Conservation (phyloP, 495 filamentous ascomycete genomes). For the Aspergillus steynii region DNA sequence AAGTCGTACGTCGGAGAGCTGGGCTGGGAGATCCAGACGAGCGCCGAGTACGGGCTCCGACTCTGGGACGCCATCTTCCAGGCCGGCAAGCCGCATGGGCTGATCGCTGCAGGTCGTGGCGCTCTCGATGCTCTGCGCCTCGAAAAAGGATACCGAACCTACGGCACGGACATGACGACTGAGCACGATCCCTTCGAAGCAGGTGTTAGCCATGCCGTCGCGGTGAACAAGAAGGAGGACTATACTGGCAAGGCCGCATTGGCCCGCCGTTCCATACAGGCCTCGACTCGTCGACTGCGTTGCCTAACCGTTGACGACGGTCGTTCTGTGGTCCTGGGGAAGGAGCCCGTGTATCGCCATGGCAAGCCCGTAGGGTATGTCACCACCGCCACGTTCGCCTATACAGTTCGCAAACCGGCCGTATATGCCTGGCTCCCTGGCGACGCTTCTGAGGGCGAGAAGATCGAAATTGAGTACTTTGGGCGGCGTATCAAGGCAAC, state of each 20-base stretch:
- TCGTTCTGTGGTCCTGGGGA: constrained; percentile 47
- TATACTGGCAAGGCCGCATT: constrained; percentile 43
- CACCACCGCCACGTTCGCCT: constrained; percentile 50
- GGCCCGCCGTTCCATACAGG: constrained; percentile 22
- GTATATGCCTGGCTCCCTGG: constrained; percentile 49
- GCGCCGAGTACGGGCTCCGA: constrained; percentile 44
- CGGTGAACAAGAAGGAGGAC: constrained; percentile 34
- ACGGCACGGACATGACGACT: constrained; percentile 46
- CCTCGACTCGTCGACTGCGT: constrained; percentile 32
- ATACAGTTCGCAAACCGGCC: constrained; percentile 43
- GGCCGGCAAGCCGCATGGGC: constrained; percentile 46
- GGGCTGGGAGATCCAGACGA: constrained; percentile 53
- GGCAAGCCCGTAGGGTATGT: constrained; percentile 46
- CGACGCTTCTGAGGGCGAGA: constrained; percentile 29
- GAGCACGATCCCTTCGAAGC: constrained; percentile 53
- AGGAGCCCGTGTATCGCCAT: constrained; percentile 48
- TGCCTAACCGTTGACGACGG: constrained; percentile 48
- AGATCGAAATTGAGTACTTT: constrained; percentile 52
- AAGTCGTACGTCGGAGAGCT: constrained; percentile 51
- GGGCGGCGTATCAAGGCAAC: constrained; percentile 43
- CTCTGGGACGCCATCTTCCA: constrained; percentile 48
- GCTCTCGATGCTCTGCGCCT: constrained; percentile 50
- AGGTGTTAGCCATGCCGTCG: constrained; percentile 37
- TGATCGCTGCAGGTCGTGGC: constrained; percentile 47
- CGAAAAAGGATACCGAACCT: constrained; percentile 49